A percentile compares a stretch with the other conserved stretches of the same genome.
These are phyloP conservation scores for Solanum chacoense DNA, from an alignment of 305 asterid genomes.

Conservation along the genomic window DNA sequence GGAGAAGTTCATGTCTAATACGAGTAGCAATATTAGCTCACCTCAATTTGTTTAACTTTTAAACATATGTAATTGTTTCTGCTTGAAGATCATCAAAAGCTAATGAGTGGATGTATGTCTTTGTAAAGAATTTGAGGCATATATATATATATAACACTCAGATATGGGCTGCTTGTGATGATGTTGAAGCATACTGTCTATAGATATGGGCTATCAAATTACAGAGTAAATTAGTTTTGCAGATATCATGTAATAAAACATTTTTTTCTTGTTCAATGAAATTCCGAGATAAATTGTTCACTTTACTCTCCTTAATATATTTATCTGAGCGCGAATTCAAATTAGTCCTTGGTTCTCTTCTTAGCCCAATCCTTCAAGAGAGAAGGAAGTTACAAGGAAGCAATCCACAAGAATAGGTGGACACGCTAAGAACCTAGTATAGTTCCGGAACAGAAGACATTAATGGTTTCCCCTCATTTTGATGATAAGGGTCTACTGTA, in stretches of 20 bases:
- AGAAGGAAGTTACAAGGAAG: not conserved
- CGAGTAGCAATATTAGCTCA: not conserved
- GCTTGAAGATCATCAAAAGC: not conserved
- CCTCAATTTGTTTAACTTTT: not conserved
- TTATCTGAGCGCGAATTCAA: not conserved
- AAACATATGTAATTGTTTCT: not conserved
- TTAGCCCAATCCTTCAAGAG: not conserved
- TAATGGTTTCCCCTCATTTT: not conserved
- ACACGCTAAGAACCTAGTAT: not conserved
- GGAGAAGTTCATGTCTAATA: not conserved
- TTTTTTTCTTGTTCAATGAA: not conserved
- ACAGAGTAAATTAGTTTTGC: not conserved
- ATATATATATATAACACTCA: not conserved
- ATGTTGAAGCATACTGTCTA: not conserved
- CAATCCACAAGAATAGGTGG: not conserved
- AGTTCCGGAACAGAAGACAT: not conserved
- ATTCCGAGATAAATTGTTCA: not conserved
- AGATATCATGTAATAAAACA: not conserved
- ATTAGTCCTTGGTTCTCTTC: not conserved
- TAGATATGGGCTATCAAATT: conserved; percentile 2
- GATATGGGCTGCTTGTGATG: not conserved
- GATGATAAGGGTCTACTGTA: not conserved
- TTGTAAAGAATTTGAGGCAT: not conserved
- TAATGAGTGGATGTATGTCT: not conserved
- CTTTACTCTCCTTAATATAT: not conserved